These are phyloP conservation scores for Phoenix dactylifera DNA, from an alignment of 176 grass and related monocot genomes.

Conservation along the genomic window DNA sequence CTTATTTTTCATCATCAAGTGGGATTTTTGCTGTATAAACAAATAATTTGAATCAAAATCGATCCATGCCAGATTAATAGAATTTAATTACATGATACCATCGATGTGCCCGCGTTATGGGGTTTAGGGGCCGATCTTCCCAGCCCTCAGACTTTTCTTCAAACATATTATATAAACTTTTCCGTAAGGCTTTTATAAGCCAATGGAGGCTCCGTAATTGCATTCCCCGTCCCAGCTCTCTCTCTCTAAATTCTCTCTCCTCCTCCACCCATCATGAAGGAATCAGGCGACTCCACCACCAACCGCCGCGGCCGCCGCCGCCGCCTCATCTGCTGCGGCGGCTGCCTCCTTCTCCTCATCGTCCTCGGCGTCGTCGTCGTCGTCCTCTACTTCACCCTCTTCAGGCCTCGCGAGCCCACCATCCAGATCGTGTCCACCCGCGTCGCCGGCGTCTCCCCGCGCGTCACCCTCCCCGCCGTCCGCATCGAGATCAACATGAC, in stretches of 20 bases:
- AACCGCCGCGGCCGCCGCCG: slow-evolving; percentile 11
- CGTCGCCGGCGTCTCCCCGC: slow-evolving; percentile 31
- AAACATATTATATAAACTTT: too few relatives aligned
- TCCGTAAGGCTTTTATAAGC: too few relatives aligned
- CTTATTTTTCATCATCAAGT: too few relatives aligned
- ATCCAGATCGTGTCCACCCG: slow-evolving; percentile 36
- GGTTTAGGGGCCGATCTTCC: too few relatives aligned
- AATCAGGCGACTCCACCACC: slow-evolving; percentile 3
- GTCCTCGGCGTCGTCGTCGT: slow-evolving; percentile 32
- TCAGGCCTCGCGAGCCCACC: slow-evolving; percentile 41
- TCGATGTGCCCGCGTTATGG: too few relatives aligned
- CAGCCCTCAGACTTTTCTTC: too few relatives aligned
- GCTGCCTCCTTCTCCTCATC: slow-evolving; percentile 26
- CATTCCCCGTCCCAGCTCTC: background rate
- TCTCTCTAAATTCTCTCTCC: background rate
- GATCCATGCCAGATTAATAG: too few relatives aligned
- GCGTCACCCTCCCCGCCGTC: slow-evolving; percentile 24
- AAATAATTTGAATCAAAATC: too few relatives aligned
- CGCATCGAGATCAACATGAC: slow-evolving; percentile 56
- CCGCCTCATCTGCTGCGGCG: slow-evolving; percentile 14
- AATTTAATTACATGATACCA: too few relatives aligned
- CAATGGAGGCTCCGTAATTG: too few relatives aligned
- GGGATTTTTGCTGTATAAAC: too few relatives aligned
- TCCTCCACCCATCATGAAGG: slow-evolving; percentile 19
- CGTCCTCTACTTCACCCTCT: slow-evolving; percentile 39